Base-by-base conservation (phyloP, 2,329 filamentous ascomycete species). In the Pseudogymnoascus sp. region DNA sequence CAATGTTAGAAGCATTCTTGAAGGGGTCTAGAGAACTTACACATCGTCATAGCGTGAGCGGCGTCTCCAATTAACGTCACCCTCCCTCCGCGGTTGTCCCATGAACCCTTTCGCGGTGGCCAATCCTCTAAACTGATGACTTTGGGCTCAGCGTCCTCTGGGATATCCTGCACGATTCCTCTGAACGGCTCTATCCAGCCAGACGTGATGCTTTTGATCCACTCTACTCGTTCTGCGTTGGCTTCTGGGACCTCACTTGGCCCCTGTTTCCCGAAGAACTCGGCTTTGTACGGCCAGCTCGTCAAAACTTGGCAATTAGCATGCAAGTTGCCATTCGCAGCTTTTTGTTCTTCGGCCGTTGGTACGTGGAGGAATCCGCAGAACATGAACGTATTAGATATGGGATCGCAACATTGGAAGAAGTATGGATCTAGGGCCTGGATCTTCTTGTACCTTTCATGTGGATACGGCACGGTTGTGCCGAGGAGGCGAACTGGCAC, bases 1-100 rank as follows among this genome's bases (percentile, higher is more conserved):
- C 40, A 6, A 44, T 44, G 11, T 44, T 21, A 21, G 40, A 26
- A 26, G 42, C 5, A 7, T 26, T 62, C 13, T 64, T 75, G 76
- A 79, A 62, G 13, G 42, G 3, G 56, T 26, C 17, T 3, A 26
- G 37, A 15, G 17, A 74, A 76, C 63, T 71, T 76, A 84, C 81
- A 79, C 77, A 78, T 72, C n/a, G 77, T 79, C 74, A 79, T 80
- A 1, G 77, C 74, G 69, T 81, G 79, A 0, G 78, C 79, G 0
- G 79, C 76, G 68, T 82, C 79, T 0, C 79, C 79, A 11, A 80
- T 70, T 1, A 81, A 61, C 1, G 76, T 70, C 1, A 76, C 74
- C 11, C 74, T 72, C 3, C 75, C 72, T 31, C 72, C 69, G 6
- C 64, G 60, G 23, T 69, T 70, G 17, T 64, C 62, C 69, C 71